Evolutionary conservation across 192 early-diverging fungal genomes (phyloP).

Genomic region (Coemansia sp.): DNA sequence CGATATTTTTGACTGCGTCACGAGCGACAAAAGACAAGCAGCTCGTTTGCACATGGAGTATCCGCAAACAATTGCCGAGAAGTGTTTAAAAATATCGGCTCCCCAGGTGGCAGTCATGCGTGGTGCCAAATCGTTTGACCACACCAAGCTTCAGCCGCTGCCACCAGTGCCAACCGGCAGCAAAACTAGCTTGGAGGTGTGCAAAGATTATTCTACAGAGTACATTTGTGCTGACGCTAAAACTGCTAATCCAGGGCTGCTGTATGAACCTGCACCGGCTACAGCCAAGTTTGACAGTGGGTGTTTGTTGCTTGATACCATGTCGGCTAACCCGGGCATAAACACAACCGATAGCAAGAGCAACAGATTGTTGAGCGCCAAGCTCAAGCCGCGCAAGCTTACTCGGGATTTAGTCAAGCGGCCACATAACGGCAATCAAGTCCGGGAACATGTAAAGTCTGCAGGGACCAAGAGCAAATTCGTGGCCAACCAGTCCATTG

Average conservation of each 20-base stretch:
- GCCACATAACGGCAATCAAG: background rate
- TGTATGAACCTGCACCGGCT: background rate
- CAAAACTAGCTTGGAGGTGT: background rate
- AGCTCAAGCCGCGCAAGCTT: slow-evolving; percentile 44
- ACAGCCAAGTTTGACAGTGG: background rate
- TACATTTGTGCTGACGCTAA: background rate
- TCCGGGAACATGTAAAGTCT: background rate
- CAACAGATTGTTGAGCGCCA: background rate
- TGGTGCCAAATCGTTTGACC: slow-evolving; percentile 12
- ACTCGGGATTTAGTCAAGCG: slow-evolving; percentile 20
- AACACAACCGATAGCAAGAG: background rate
- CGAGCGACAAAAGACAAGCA: background rate
- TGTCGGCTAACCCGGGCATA: slow-evolving; percentile 38
- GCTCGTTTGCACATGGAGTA: too few species aligned
- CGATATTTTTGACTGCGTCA: slow-evolving; percentile 11
- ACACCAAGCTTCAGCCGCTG: background rate
- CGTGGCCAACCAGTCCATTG: background rate
- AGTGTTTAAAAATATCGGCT: background rate
- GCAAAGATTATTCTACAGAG: background rate
- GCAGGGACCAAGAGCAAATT: background rate
- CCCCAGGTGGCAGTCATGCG: slow-evolving; percentile 4
- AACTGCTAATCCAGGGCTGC: background rate
- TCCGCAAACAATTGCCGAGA: background rate
- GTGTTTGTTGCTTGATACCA: slow-evolving; percentile 31
- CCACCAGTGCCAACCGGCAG: background rate